These are phyloP conservation scores for Blastocystis sp. DNA, from an alignment of 352 stramenopile species.

Conservation along the genomic window DNA sequence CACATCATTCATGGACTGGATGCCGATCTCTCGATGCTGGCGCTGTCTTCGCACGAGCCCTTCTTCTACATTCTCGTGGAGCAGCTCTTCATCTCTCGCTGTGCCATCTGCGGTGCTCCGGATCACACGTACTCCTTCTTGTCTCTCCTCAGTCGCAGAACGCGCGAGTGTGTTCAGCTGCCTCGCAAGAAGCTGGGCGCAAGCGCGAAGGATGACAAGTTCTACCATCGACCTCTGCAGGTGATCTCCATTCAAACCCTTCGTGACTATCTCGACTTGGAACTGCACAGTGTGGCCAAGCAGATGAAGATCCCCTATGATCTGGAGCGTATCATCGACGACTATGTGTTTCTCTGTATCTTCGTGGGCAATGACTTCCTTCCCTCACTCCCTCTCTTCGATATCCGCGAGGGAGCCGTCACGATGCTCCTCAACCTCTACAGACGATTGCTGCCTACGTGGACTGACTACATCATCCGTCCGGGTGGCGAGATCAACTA, in stretches of 20 bases:
- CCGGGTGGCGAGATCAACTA: slow-evolving; percentile 45
- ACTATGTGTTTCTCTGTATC: slow-evolving; percentile 97
- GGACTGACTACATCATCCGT: slow-evolving; percentile 48
- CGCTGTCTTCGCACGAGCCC: slow-evolving; percentile 90
- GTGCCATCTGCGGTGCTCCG: slow-evolving; percentile 62
- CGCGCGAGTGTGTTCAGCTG: slow-evolving; percentile 64
- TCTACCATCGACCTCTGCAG: slow-evolving; percentile 69
- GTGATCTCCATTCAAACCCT: slow-evolving; percentile 77
- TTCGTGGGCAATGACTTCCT: slow-evolving; percentile 97
- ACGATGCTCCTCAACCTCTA: slow-evolving; percentile 68
- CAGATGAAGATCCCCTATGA: slow-evolving; percentile 82
- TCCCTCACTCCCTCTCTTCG: slow-evolving; percentile 87
- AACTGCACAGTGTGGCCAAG: slow-evolving; percentile 70
- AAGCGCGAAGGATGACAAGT: slow-evolving; percentile 66
- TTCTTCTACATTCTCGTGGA: slow-evolving; percentile 81
- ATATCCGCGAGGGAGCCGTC: slow-evolving; percentile 73
- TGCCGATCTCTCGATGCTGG: slow-evolving; percentile 97
- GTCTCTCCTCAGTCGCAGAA: not conserved
- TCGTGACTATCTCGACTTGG: slow-evolving; percentile 76
- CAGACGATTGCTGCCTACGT: slow-evolving; percentile 6
- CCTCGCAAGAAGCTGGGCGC: slow-evolving; percentile 79
- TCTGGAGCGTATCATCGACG: slow-evolving; percentile 89
- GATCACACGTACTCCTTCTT: not conserved
- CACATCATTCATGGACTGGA: slow-evolving; percentile 82
- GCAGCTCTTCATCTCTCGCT: slow-evolving; percentile 69